phyloP scores from a whole-genome alignment of 2,329 filamentous ascomycete genomes.

The Fusarium tuaranense region DNA sequence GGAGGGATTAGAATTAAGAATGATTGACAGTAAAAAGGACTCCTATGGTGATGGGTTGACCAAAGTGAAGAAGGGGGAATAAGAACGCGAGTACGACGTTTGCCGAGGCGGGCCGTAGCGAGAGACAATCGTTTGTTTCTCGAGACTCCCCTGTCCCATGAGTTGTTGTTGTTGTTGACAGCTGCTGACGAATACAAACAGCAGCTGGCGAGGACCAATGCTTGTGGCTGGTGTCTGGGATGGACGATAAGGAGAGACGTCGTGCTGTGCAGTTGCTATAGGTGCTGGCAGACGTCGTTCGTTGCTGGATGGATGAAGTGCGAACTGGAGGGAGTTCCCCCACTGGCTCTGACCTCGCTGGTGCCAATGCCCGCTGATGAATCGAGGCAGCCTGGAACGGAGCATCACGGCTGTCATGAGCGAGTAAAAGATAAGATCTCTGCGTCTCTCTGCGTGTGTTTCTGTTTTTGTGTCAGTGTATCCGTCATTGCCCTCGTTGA shows the following conservation, averaged over 20 bases:
- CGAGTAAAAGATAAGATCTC: constrained; percentile 18
- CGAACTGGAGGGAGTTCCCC: constrained; percentile 9
- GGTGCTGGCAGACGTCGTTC: not conserved
- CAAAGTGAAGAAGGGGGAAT: constrained; percentile 4
- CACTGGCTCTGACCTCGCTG: constrained; percentile 4
- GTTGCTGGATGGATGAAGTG: constrained; percentile 34
- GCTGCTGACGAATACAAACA: constrained; percentile 32
- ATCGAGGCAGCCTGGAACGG: constrained; percentile 25
- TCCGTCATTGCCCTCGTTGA: constrained; percentile 35
- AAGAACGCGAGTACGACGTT: constrained; percentile 13
- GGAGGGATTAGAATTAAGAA: constrained; percentile 3
- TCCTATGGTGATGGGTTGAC: not conserved
- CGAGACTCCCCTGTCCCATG: constrained; percentile 30
- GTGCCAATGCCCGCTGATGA: constrained; percentile 21
- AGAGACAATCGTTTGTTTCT: constrained; percentile 22
- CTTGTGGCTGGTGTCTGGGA: constrained; percentile 26
- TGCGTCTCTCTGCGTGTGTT: constrained; percentile 28
- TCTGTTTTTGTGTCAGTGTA: constrained; percentile 35
- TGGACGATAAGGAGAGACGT: not conserved
- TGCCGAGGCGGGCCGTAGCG: constrained; percentile 33
- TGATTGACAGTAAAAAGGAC: not conserved
- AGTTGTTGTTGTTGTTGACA: constrained; percentile 13
- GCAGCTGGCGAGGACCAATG: constrained; percentile 10
- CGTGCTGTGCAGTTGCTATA: not conserved
- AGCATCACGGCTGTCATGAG: constrained; percentile 7